Conservation (phyloP, 768 basidiomycete genomes). For the Podaxis rugospora region DNA sequence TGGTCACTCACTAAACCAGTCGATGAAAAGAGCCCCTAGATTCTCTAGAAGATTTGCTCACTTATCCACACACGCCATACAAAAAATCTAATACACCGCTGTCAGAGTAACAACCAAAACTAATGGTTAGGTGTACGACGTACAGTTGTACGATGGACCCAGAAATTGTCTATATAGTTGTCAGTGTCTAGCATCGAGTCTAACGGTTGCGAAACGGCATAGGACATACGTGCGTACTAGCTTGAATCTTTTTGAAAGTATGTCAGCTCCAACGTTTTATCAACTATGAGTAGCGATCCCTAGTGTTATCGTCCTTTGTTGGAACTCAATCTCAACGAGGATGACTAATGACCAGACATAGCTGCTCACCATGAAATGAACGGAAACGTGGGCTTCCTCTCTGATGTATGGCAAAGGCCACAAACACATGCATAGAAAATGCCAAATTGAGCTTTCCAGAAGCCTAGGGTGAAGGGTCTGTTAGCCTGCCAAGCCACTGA, state of each 20-base stretch:
- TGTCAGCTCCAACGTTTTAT: background rate
- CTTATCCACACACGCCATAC: constrained; percentile 14
- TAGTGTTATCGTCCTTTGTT: background rate
- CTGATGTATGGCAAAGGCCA: constrained; percentile 2
- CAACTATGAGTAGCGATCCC: background rate
- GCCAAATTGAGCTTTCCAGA: constrained; percentile 12
- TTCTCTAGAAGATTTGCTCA: background rate
- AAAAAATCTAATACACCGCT: constrained; percentile 6
- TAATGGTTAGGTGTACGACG: background rate
- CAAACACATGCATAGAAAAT: constrained; percentile 8
- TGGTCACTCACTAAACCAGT: background rate
- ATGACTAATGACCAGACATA: background rate
- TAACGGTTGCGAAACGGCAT: background rate
- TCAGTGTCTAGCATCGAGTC: background rate
- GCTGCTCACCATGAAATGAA: background rate
- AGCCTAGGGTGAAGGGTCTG: background rate
- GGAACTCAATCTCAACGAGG: background rate
- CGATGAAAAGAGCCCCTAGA: background rate
- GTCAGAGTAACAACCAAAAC: background rate
- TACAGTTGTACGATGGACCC: background rate
- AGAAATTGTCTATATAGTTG: background rate
- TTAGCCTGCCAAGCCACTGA: background rate
- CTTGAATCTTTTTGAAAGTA: background rate
- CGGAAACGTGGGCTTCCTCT: background rate
- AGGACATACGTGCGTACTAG: background rate